Base-by-base conservation (phyloP, 768 basidiomycete species). In the Termitomyces sp. region DNA sequence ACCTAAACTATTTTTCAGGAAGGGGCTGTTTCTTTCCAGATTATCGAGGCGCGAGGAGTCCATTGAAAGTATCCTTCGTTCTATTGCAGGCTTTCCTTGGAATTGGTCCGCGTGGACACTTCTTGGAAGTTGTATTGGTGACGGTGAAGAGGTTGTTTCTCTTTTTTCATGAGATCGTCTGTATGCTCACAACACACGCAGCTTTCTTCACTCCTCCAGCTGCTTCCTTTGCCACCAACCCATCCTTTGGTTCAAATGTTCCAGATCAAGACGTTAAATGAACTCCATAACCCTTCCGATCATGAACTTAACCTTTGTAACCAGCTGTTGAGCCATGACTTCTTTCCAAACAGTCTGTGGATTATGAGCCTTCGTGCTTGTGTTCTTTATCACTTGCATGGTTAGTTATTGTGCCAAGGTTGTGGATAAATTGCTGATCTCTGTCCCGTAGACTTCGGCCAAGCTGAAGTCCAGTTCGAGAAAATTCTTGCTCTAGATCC, bases 71-170 rank as follows among this genome's bases (percentile, higher is more conserved):
- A 81, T 84, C 14, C 75, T 97, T 18, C 72, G 84, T 35, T 94
- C 93, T 13, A 86, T 96, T 44, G 78, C 80, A 38, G 79, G 79
- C 6, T 92, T 87, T 65, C 88, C 90, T 13, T 98, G 92, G 86
- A 98, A 98, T 68, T 98, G 95, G 94, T 89, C 90, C 28, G 77
- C 85, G n/a, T 98, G 94, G 94, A 74, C 81, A 8, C 79, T 93
- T 44, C 76, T 98, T n/a, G 81, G 82, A 3, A 84, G 83, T 54
- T 90, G 90, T 66, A 80, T 94, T 33, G 82, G 83, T 14, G 92
- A 94, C 61, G 85, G 84, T 16, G 91, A 94, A 73, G 92, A 96
- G 86, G 94, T 94, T 3, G 10, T 14, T 33, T 63, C 42, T 53
- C 50, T 52, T 46, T 40, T 16, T 42, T 35, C 14, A 32, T n/a